Base-by-base conservation (phyloP, 2,329 filamentous ascomycete species). In the Diaporthe sp. region DNA sequence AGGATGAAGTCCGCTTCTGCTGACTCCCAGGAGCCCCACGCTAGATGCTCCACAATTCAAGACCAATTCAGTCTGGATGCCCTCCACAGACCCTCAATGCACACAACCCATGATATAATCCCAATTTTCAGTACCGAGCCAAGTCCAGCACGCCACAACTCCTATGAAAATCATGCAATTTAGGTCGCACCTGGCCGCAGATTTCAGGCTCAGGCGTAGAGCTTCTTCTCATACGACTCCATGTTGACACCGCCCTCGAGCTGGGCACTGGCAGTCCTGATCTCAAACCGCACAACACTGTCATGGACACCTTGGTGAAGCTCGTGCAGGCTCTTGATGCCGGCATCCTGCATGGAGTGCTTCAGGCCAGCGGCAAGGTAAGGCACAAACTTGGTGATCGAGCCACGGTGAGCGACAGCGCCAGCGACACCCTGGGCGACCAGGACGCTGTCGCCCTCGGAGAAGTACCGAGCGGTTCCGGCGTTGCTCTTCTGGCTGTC, bases 191-290 rank as follows among this genome's bases (percentile, higher is more conserved):
- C 61, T 28, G 47, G 65, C 20, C 34, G n/a, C 7, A 8, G 47
- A 8, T 4, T 71, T 53, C 42, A 70, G 28, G 17, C 51, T 80
- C 92, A 98, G 81, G 95, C 95, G 87, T 98, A 99, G 80, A 99
- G 94, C 91, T 98, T 99, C 94, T 99, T 99, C 90, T 98, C 97
- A 85, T 98, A 98, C 84, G 95, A 96, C 89, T 98, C 95, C 90
- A 99, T 95, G 88, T 98, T 97, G 77, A 99, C 96, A 83, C 96
- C 97, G 79, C 97, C 97, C 89, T 99, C 97, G 76, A 97, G 90
- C 90, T 98, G 95, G 70, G 97, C 97, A 85, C 95, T 98, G 76
- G 95, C 94, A 77, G 95, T 98, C 81, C 97, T 91, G 82, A 98
- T 90, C 89, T 99, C 97, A 84, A 99, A 99, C 82, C 97, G 92